A percentile compares a stretch with the other conserved stretches of the same genome.
These are phyloP conservation scores for Blepharisma undulans DNA, from an alignment of 169 alveolate genomes.

Conservation along the genomic window DNA sequence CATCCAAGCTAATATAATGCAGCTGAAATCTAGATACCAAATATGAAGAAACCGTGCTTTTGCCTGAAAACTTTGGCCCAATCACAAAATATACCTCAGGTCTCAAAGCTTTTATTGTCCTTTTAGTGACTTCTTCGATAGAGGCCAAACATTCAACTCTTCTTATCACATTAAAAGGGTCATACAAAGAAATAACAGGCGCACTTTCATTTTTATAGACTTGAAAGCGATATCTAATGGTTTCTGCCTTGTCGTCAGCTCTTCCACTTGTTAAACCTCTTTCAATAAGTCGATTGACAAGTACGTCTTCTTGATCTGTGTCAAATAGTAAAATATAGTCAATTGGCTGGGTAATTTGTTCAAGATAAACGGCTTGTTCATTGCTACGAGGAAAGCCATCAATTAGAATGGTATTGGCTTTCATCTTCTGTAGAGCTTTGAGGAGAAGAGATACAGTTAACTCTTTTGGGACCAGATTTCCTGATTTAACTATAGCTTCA, in stretches of 20 bases:
- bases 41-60: conserved; percentile 42
- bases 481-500: conserved; percentile 46
- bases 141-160: conserved; percentile 48
- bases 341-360: conserved; percentile 51
- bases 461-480: conserved; percentile 53
- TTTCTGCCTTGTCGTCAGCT: conserved; percentile 73
- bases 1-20: background rate
- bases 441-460: conserved; percentile 46
- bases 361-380: conserved; percentile 62
- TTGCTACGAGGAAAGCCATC: conserved; percentile 63
- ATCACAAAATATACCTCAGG: conserved; percentile 57
- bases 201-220: conserved; percentile 14
- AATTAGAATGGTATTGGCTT: conserved; percentile 43
- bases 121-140: conserved; percentile 50
- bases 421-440: conserved; percentile 42
- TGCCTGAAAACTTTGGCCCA: conserved; percentile 64
- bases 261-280: conserved; percentile 65
- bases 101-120: conserved; percentile 45
- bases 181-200: conserved; percentile 17
- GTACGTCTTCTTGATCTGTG: conserved; percentile 52
- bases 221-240: background rate
- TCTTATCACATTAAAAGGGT: conserved; percentile 43
- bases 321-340: conserved; percentile 53
- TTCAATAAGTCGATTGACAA: conserved; percentile 46
- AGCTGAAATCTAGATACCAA: background rate